Conservation (phyloP, 768 basidiomycete species). For the Leccinum longicurvipes region DNA sequence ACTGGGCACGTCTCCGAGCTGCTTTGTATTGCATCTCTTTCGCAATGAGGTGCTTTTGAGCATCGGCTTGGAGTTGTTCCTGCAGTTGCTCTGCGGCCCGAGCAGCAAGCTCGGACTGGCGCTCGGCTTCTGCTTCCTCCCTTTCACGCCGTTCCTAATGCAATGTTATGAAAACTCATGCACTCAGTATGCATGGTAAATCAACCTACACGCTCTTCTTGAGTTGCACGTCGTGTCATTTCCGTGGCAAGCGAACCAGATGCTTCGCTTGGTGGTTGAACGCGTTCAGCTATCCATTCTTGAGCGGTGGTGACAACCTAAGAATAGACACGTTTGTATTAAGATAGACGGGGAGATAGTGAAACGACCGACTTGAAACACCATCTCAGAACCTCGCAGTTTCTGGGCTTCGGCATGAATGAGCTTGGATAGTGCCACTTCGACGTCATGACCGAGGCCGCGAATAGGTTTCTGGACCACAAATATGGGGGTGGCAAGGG, state of each 20-base stretch:
- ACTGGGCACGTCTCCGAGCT: slow-evolving; percentile 61
- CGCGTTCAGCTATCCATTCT: slow-evolving; percentile 64
- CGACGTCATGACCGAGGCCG: slow-evolving; percentile 57
- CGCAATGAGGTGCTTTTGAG: slow-evolving; percentile 48
- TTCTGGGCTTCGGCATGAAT: slow-evolving; percentile 67
- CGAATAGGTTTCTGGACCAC: slow-evolving; percentile 60
- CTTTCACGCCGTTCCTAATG: slow-evolving; percentile 50
- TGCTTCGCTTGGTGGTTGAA: slow-evolving; percentile 55
- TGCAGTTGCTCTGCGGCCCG: slow-evolving; percentile 57
- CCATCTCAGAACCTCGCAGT: slow-evolving; percentile 68
- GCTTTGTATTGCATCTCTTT: slow-evolving; percentile 47
- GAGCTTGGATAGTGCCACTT: slow-evolving; percentile 52
- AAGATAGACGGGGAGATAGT: not conserved
- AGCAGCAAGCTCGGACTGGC: slow-evolving; percentile 47
- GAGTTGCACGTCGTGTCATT: slow-evolving; percentile 71
- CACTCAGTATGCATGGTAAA: not conserved
- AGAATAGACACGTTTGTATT: not conserved
- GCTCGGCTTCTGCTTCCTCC: slow-evolving; percentile 54
- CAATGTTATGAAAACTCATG: not conserved
- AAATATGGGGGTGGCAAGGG: slow-evolving; percentile 64
- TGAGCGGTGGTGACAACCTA: slow-evolving; percentile 67
- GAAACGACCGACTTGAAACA: slow-evolving; percentile 58
- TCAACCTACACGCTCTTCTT: slow-evolving; percentile 58
- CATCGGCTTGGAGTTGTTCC: slow-evolving; percentile 65
- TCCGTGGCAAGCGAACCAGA: slow-evolving; percentile 72